Evolutionary conservation across 2,329 filamentous ascomycete genomes (phyloP).

Genomic region (Penicillium sp.): DNA sequence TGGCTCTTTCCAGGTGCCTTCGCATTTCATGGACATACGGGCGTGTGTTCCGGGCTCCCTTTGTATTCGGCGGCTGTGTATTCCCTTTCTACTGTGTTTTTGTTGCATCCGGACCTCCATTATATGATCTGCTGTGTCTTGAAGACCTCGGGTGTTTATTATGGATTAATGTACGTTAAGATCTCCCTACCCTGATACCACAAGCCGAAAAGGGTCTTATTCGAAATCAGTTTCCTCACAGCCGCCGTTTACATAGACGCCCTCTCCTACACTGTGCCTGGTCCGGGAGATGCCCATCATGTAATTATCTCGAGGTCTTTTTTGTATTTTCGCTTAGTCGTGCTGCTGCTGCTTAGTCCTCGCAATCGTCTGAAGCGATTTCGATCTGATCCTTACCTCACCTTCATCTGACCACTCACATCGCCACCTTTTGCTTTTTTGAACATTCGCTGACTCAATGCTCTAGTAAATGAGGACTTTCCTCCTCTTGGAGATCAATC

Average conservation of each 20-base stretch:
- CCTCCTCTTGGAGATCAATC: slow-evolving; percentile 44
- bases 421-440: slow-evolving; percentile 12
- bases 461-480: slow-evolving; percentile 49
- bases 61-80: slow-evolving; percentile 33
- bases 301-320: slow-evolving; percentile 36
- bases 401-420: slow-evolving; percentile 14
- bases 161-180: slow-evolving; percentile 53
- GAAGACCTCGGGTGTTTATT: slow-evolving; percentile 34
- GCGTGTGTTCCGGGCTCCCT: slow-evolving; percentile 34
- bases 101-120: slow-evolving; percentile 40
- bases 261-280: slow-evolving; percentile 32
- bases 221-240: slow-evolving; percentile 49
- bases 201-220: slow-evolving; percentile 43
- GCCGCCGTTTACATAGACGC: slow-evolving; percentile 45
- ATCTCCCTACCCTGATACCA: slow-evolving; percentile 48
- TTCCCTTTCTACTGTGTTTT: slow-evolving; percentile 27
- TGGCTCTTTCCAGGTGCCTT: slow-evolving; percentile 32
- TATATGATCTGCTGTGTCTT: slow-evolving; percentile 36
- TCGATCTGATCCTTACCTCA: neutral
- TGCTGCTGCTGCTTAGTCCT: slow-evolving; percentile 6
- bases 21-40: slow-evolving; percentile 36
- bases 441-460: slow-evolving; percentile 29
- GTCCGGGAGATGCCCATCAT: slow-evolving; percentile 29
- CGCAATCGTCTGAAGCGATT: neutral
- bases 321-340: slow-evolving; percentile 30